A percentile compares a stretch with the other conserved stretches of the same genome.
Evolutionary conservation across 768 basidiomycete genomes (phyloP).

Genomic region (Termitomyces bulborhizus): DNA sequence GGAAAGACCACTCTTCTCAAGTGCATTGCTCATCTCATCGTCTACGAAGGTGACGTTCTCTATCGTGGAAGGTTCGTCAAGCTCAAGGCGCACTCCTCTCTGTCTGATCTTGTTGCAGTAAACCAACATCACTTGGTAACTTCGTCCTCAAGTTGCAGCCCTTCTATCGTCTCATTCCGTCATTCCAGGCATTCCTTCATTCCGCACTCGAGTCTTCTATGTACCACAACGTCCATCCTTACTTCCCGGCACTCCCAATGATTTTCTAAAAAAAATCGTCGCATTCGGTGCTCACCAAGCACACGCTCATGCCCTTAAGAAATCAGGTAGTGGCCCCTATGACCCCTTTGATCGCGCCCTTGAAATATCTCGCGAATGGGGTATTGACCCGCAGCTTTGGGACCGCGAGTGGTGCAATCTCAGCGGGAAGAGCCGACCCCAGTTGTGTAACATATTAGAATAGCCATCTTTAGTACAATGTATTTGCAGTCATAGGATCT

Average conservation of each 20-base stretch:
- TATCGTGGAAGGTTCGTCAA: conserved; percentile 56
- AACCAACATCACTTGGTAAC: conserved; percentile 43
- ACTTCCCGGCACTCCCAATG: conserved; percentile 74
- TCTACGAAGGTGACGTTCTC: conserved; percentile 60
- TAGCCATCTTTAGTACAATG: neutral
- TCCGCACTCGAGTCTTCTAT: conserved; percentile 76
- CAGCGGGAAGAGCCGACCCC: conserved; percentile 51
- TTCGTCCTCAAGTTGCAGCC: neutral
- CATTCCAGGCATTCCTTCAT: conserved; percentile 60
- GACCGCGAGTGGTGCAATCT: conserved; percentile 71
- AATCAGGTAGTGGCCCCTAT: conserved; percentile 13
- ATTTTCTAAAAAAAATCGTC: conserved; percentile 56
- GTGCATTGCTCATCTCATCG: conserved; percentile 73
- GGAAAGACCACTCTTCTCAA: conserved; percentile 83
- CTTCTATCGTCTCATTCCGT: conserved; percentile 3
- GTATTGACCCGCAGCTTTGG: conserved; percentile 65
- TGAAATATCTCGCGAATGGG: conserved; percentile 59
- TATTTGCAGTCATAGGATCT: neutral
- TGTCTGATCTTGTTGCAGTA: conserved; percentile 24
- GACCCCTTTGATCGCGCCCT: conserved; percentile 32
- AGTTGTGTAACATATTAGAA: conserved; percentile 6
- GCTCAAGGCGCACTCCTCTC: neutral
- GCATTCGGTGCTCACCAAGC: conserved; percentile 43
- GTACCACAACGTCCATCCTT: conserved; percentile 86
- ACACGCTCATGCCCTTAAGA: conserved; percentile 8